Conservation (phyloP, 2,329 filamentous ascomycete species). For the Ophiostoma ulmi region DNA sequence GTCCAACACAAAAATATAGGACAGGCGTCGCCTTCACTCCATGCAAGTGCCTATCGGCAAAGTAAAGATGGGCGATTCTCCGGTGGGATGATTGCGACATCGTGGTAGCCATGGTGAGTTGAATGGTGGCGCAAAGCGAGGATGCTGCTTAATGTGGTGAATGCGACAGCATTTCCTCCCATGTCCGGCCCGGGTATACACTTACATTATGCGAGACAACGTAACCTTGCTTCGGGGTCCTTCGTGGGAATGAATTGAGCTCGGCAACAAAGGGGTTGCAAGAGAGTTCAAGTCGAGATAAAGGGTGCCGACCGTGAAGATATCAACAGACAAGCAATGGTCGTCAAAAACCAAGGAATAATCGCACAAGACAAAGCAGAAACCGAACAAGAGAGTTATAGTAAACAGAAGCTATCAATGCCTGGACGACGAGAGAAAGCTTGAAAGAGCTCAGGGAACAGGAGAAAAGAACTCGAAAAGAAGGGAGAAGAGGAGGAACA, state of each 20-base stretch:
- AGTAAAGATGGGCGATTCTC: not conserved
- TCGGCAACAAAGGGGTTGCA: constrained; percentile 3
- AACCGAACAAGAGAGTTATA: constrained; percentile 5
- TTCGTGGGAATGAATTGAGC: not conserved
- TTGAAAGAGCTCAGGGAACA: constrained; percentile 16
- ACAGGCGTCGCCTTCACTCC: not conserved
- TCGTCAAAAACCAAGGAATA: not conserved
- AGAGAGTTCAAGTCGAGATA: not conserved
- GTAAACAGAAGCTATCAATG: constrained; percentile 14
- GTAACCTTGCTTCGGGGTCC: constrained; percentile 1
- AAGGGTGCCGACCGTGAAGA: not conserved
- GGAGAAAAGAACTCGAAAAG: too few relatives aligned
- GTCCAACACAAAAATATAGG: not conserved
- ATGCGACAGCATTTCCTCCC: not conserved
- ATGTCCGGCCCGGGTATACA: not conserved
- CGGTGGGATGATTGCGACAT: not conserved
- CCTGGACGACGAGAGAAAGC: constrained; percentile 9
- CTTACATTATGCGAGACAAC: not conserved
- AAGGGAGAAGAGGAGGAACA: constrained; percentile 11
- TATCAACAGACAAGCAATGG: not conserved
- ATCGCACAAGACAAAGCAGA: not conserved
- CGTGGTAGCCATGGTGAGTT: not conserved
- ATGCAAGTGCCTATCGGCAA: not conserved
- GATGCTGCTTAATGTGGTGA: not conserved
- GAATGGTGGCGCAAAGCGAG: not conserved